These are phyloP conservation scores for Meyerozyma sp. DNA, from an alignment of 1,139 yeast species.

Conservation along the genomic window DNA sequence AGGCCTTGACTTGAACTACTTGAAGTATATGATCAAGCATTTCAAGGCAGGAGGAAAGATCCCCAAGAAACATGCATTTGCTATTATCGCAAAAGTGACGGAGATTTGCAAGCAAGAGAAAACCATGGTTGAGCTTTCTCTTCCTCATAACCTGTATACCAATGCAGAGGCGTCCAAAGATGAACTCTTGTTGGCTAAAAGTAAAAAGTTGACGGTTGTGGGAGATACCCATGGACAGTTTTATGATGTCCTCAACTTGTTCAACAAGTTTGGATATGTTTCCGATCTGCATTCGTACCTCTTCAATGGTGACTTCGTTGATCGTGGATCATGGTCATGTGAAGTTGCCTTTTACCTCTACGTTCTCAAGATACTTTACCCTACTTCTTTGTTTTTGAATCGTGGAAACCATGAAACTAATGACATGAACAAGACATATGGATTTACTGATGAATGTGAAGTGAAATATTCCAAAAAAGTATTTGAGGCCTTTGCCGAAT, in stretches of 20 bases:
- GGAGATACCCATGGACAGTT: conserved; percentile 99
- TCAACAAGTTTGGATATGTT: conserved; percentile 64
- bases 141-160: conserved; percentile 21
- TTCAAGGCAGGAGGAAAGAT: conserved; percentile 71
- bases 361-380: conserved; percentile 72
- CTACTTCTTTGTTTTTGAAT: conserved; percentile 68
- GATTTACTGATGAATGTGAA: conserved; percentile 94
- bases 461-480: conserved; percentile 78
- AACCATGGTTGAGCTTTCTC: conserved; percentile 67
- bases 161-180: conserved; percentile 10
- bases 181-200: conserved; percentile 17
- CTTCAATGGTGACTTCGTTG: conserved; percentile 97
- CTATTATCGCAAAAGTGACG: conserved; percentile 71
- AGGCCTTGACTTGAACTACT: conserved; percentile 45
- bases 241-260: conserved; percentile 79
- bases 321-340: conserved; percentile 97
- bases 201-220: conserved; percentile 66
- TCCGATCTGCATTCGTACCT: conserved; percentile 69
- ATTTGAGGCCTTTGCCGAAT: conserved; percentile 81
- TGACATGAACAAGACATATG: conserved; percentile 95
- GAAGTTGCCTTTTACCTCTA: conserved; percentile 86
- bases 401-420: conserved; percentile 97
- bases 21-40: conserved; percentile 57
- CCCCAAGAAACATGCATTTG: conserved; percentile 80
- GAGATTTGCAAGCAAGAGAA: conserved; percentile 61